Base-by-base conservation (phyloP, 1,284 basidiomycete species). In the Pseudozyma sp. region DNA sequence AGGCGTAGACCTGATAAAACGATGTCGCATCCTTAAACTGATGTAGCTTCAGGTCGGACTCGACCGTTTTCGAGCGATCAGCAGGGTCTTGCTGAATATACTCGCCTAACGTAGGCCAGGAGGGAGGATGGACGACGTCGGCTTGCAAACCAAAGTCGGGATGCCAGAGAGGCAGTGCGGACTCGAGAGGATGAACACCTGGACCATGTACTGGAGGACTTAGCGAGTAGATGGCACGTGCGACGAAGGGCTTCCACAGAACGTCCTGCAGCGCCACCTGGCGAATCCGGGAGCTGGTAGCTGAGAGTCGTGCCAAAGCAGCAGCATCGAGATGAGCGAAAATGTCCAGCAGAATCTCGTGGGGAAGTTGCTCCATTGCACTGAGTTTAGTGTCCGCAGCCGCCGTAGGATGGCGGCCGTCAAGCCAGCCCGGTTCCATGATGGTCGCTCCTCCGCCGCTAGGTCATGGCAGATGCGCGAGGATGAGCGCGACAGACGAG, bases 341-440 rank as follows among this genome's bases (percentile, higher is more conserved):
- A 37, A 68, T 68, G n/a, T 73, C 61, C 40, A 73, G 46, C 10
- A 73, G 70, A 8, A 68, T 43, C 48, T 73, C 70, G 34, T 59
- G 45, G 0, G 70, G 70, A 3, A 73, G 51, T 19, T 53, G 55
- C 49, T 64, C 65, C 19, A 72, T 55, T 5, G 51, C 45, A 19
- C 59, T 62, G 46, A 16, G 29, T 24, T 24, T 7, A 9, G 3
- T 13, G 1, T 1, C n/a, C 10, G 44, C 19, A 7, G 31, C 16
- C 11, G 24, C n/a, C 24, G 34, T 2, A 13, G 37, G 17, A 29
- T 4, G 46, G 34, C 34, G 29, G 1, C 54, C 34, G 33, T 31
- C 42, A 10, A 45, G 45, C 54, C 43, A 42, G 45, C 37, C 17
- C 16, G n/a, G 19, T 7, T 68, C 13, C 58, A 68, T 68, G 34